Percentiles rank a stretch among this genome's conserved stretches.
phyloP scores from a whole-genome alignment of 75 land plant genomes.

The Larix kaempferi region DNA sequence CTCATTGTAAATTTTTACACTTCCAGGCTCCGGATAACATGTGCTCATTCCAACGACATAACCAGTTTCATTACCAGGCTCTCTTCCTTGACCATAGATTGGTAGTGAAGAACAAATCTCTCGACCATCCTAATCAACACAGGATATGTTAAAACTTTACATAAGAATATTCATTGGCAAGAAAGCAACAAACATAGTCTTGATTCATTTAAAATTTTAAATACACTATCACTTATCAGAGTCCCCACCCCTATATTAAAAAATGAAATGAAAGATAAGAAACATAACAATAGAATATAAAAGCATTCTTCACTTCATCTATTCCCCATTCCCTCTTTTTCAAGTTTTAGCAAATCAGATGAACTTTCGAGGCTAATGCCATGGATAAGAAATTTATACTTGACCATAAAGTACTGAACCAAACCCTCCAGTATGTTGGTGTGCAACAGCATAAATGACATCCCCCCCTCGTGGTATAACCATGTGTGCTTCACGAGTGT shows the following conservation, averaged over 20 bases:
- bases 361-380: neutral
- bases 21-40: conserved; percentile 78
- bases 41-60: conserved; percentile 87
- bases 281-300: neutral
- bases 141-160: neutral
- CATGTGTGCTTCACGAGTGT: conserved; percentile 30
- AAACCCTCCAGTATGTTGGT: conserved; percentile 73
- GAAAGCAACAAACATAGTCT: neutral
- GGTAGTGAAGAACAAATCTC: conserved; percentile 70
- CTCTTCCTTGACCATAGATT: conserved; percentile 65
- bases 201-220: conserved; percentile 1
- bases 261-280: neutral
- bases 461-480: conserved; percentile 65
- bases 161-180: neutral
- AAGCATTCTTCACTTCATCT: no score
- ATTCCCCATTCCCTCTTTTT: no score
- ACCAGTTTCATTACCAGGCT: conserved; percentile 78
- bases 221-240: conserved; percentile 6
- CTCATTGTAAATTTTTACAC: conserved; percentile 51
- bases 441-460: conserved; percentile 77
- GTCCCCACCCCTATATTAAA: neutral
- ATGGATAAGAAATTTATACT: conserved; percentile 27
- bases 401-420: conserved; percentile 70
- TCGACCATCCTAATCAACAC: conserved; percentile 58
- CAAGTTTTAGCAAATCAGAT: no score